A percentile compares a stretch with the other conserved stretches of the same genome.
phyloP scores from a whole-genome alignment of 257 asterid species.

The Fraxinus quadrangulata region DNA sequence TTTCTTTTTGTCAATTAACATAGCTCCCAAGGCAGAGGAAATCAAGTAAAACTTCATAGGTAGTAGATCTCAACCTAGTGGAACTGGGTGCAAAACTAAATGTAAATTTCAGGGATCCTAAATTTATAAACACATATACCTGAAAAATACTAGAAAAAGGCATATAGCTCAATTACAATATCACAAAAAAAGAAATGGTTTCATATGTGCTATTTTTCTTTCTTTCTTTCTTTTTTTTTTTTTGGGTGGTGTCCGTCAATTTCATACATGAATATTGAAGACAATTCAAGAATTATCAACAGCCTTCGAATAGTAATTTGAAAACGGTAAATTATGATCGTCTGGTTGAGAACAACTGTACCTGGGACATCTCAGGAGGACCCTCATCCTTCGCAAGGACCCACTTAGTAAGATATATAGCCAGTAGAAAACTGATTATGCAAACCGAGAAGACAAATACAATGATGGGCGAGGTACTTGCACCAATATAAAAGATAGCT shows the following conservation, averaged over 20 bases:
- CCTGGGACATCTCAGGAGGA: conserved; percentile 98
- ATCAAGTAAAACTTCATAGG: background rate
- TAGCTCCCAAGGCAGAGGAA: background rate
- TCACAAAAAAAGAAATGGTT: background rate
- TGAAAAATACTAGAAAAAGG: background rate
- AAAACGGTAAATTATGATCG: background rate
- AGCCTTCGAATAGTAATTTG: background rate
- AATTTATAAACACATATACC: background rate
- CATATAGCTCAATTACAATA: background rate
- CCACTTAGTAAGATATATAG: conserved; percentile 90
- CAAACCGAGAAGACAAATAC: conserved; percentile 93
- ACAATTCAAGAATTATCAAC: background rate
- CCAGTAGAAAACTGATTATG: conserved; percentile 70
- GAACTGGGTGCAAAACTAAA: background rate
- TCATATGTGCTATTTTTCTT: background rate
- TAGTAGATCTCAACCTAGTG: background rate
- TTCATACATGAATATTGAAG: background rate
- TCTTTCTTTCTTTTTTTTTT: no score
- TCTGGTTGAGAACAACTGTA: conserved; percentile 30
- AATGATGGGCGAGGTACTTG: conserved; percentile 82
- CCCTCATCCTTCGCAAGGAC: conserved; percentile 97
- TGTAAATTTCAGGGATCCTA: background rate
- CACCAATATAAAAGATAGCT: conserved; percentile 82
- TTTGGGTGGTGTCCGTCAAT: background rate
- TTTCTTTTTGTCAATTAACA: background rate